Evolutionary conservation across 176 grass and related monocot genomes (phyloP).

Genomic region (Musa itinerans): DNA sequence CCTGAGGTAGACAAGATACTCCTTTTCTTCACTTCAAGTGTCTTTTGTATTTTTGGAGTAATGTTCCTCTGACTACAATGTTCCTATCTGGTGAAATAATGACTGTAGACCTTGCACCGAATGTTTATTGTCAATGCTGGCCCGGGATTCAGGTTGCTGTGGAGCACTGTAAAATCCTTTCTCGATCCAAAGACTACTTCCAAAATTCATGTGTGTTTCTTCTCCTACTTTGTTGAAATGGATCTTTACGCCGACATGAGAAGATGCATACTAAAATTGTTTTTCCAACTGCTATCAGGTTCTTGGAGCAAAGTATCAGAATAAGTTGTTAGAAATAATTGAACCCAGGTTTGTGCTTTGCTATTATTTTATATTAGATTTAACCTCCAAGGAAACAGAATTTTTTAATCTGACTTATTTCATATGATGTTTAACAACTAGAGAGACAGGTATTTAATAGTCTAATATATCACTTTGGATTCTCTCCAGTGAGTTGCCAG

Average conservation of each 20-base stretch:
- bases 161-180: slow-evolving; percentile 22
- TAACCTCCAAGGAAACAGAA: neutral
- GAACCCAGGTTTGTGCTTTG: slow-evolving; percentile 4
- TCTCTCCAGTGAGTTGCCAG: slow-evolving; percentile 8
- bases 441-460: no score
- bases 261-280: neutral
- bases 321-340: slow-evolving; percentile 15
- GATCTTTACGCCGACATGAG: neutral
- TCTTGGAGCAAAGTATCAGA: slow-evolving; percentile 14
- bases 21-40: neutral
- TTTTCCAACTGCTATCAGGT: neutral
- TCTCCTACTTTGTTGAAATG: neutral
- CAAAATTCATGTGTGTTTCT: slow-evolving; percentile 12
- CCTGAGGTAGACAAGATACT: slow-evolving; percentile 7
- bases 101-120: slow-evolving; percentile 10
- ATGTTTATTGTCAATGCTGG: slow-evolving; percentile 22
- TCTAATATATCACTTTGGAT: neutral
- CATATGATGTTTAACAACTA: no score
- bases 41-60: neutral
- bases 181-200: slow-evolving; percentile 21
- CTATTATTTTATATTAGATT: neutral
- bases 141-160: slow-evolving; percentile 14
- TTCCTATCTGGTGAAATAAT: neutral
- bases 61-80: neutral
- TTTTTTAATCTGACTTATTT: neutral